Evolutionary conservation across 179 eudicot species (phyloP).

Genomic region (Beta corolliflora): DNA sequence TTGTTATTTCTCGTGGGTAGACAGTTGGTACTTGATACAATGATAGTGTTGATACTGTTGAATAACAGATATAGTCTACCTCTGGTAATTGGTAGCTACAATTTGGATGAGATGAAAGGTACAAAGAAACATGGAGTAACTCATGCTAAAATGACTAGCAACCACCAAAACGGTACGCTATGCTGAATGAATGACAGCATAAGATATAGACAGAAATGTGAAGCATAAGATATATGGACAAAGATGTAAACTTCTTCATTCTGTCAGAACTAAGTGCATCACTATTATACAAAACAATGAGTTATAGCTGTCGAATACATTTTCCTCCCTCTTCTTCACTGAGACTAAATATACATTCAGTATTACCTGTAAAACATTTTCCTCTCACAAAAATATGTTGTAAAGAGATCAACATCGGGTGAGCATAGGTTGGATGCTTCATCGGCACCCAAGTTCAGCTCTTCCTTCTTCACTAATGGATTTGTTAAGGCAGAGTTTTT

Average conservation of each 20-base stretch:
- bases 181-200: background rate
- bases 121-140: background rate
- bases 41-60: background rate
- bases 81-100: background rate
- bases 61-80: background rate
- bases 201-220: background rate
- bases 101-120: background rate
- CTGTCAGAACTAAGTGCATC: background rate
- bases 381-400: slow-evolving; percentile 14
- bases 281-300: slow-evolving; percentile 13
- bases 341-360: slow-evolving; percentile 1
- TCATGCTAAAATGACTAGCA: background rate
- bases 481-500: slow-evolving; percentile 63
- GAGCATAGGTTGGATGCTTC: slow-evolving; percentile 9
- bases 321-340: background rate
- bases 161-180: background rate
- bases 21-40: background rate
- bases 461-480: slow-evolving; percentile 62
- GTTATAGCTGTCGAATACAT: background rate
- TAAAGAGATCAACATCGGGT: background rate
- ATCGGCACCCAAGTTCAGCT: slow-evolving; percentile 68
- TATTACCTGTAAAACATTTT: slow-evolving; percentile 13
- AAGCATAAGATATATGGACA: background rate
- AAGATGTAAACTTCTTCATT: background rate
- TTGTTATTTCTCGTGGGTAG: too few relatives aligned